Base-by-base conservation (phyloP, 2,329 filamentous ascomycete genomes). In the Penicillium sp. region DNA sequence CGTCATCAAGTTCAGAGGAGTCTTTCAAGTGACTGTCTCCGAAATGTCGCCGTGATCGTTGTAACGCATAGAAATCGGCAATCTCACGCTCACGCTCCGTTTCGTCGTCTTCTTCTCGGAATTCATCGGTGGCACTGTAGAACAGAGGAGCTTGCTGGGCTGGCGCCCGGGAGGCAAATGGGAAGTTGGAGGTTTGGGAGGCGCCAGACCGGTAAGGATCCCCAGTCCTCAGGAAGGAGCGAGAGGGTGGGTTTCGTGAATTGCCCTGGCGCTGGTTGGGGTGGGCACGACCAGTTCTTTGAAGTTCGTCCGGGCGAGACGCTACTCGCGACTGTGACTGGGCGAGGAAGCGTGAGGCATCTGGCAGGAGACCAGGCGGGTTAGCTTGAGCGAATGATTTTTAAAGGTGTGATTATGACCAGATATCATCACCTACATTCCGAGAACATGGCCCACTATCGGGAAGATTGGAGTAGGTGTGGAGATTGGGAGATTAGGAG, bases 271-370 rank as follows among this genome's bases (percentile, higher is more conserved):
- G 77, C 63, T 75, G 78, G 67, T 74, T 77, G 64, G 75, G 75
- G 60, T 79, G 80, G 68, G 78, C 81, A 70, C 78, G 72, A 50
- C 77, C 79, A 69, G 75, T 79, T 63, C 75, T 69, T 65, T 81
- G 75, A 53, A 72, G 63, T 51, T 79, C 75, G 55, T 85, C 85
- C 59, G 84, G 77, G 72, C 89, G 85, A 77, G 92, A 87, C 65
- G 89, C 91, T 69, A 98, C 82, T 62, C 92, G 89, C 60, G 93
- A 96, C 81, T 96, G 93, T 65, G 93, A 97, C 85, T 98, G 95
- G 60, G 93, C 91, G 69, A 99, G 87, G 75, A 99, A 99, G 67
- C 89, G 89, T 66, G 93, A 98, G 70, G 95, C 95, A 88, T 98
- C 95, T 97, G 71, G 77, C 73, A 78, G 19, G 39, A 49, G 39